These are phyloP conservation scores for Paxillus rubicundulus DNA, from an alignment of 768 basidiomycete genomes.

Conservation along the genomic window DNA sequence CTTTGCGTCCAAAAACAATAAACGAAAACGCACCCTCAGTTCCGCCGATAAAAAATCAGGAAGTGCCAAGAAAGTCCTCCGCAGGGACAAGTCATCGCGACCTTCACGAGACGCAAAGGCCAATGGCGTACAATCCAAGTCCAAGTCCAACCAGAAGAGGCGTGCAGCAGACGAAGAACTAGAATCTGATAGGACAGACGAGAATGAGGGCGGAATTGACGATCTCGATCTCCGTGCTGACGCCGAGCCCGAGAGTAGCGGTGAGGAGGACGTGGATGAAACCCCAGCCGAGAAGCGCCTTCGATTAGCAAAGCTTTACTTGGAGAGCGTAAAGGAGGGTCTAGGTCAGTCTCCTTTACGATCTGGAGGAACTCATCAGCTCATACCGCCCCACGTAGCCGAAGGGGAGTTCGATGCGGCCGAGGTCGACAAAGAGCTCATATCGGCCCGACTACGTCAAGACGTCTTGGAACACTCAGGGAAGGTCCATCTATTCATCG, in stretches of 20 bases:
- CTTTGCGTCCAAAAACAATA: conserved; percentile 64
- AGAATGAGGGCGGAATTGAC: conserved; percentile 54
- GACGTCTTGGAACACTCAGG: conserved; percentile 91
- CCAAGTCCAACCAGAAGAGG: conserved; percentile 23
- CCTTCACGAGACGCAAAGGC: conserved; percentile 18
- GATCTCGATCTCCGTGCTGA: conserved; percentile 71
- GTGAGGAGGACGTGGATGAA: conserved; percentile 84
- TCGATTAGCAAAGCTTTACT: conserved; percentile 84
- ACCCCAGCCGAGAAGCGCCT: conserved; percentile 93
- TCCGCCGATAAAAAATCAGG: conserved; percentile 21
- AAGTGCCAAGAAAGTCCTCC: conserved; percentile 24
- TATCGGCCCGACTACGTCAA: conserved; percentile 85
- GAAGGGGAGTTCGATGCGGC: conserved; percentile 95
- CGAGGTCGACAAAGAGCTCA: conserved; percentile 90
- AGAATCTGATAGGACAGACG: conserved; percentile 56
- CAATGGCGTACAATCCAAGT: conserved; percentile 17
- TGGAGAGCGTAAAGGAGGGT: conserved; percentile 78
- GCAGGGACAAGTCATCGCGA: conserved; percentile 5
- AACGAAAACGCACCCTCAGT: conserved; percentile 53
- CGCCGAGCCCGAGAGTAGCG: conserved; percentile 57
- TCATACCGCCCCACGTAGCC: conserved; percentile 33
- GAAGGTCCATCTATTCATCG: conserved; percentile 79
- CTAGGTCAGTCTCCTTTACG: conserved; percentile 46
- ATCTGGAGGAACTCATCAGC: not conserved
- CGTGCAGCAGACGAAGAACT: conserved; percentile 58